A percentile compares a stretch with the other conserved stretches of the same genome.
phyloP scores from a whole-genome alignment of 306 rosid species.

The Myrica gale region DNA sequence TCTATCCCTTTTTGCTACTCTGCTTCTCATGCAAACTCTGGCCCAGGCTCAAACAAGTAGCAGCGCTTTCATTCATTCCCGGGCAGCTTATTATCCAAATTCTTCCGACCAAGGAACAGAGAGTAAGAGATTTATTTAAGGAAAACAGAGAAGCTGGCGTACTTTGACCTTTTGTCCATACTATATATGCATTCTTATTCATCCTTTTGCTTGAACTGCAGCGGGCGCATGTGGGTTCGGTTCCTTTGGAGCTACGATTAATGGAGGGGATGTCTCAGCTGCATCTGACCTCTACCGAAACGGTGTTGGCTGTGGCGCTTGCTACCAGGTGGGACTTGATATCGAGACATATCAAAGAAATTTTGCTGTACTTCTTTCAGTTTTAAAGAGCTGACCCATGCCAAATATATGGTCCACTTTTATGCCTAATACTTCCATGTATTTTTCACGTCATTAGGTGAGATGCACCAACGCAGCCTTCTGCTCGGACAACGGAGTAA shows the following conservation, averaged over 20 bases:
- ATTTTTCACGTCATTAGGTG: conserved; percentile 41
- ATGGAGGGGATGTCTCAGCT: conserved; percentile 86
- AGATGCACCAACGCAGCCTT: conserved; percentile 60
- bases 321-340: conserved; percentile 66
- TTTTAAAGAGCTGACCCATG: background rate
- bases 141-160: background rate
- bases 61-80: conserved; percentile 67
- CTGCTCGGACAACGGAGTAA: conserved; percentile 71
- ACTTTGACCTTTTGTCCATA: background rate
- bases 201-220: conserved; percentile 29
- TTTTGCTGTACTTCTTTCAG: background rate
- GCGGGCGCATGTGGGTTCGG: conserved; percentile 87
- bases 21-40: conserved; percentile 56
- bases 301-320: conserved; percentile 94
- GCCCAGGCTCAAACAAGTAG: conserved; percentile 52
- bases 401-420: background rate
- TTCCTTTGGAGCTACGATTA: conserved; percentile 79
- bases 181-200: background rate
- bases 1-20: conserved; percentile 38
- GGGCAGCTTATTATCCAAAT: conserved; percentile 75
- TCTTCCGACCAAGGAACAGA: conserved; percentile 79
- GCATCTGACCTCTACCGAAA: conserved; percentile 69
- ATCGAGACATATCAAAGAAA: background rate
- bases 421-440: background rate
- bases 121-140: conserved; percentile 40